These are phyloP conservation scores for Fistulina hepatica DNA, from an alignment of 1,284 basidiomycete genomes.

Conservation along the genomic window DNA sequence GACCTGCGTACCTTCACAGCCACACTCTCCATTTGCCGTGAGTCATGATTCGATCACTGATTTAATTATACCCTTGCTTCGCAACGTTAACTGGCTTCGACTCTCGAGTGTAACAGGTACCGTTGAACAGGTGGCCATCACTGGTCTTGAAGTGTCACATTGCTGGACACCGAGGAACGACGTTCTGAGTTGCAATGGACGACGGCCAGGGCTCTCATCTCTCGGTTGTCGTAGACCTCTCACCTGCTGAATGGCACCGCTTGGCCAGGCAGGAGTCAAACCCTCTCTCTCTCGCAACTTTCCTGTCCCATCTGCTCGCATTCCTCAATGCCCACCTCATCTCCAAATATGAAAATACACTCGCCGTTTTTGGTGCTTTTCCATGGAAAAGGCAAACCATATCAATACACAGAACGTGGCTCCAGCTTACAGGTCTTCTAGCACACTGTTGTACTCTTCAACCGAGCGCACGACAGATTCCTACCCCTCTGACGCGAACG, in stretches of 20 bases:
- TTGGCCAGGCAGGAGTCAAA: slow-evolving; percentile 38
- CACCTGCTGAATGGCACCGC: slow-evolving; percentile 72
- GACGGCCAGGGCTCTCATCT: slow-evolving; percentile 49
- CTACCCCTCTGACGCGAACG: slow-evolving; percentile 39
- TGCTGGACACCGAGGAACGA: too few species aligned
- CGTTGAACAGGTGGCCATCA: too few species aligned
- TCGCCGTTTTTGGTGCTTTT: slow-evolving; percentile 86
- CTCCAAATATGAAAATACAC: slow-evolving; percentile 80
- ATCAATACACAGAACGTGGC: too few species aligned
- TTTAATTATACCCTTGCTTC: too few species aligned
- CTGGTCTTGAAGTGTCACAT: too few species aligned
- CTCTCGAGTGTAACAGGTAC: too few species aligned
- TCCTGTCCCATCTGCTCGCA: slow-evolving; percentile 74
- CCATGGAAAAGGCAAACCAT: slow-evolving; percentile 75
- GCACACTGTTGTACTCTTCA: slow-evolving; percentile 2
- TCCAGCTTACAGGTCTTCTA: slow-evolving; percentile 11
- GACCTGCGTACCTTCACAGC: too few species aligned
- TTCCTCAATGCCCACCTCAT: slow-evolving; percentile 93
- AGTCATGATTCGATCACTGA: too few species aligned
- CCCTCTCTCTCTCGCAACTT: slow-evolving; percentile 51
- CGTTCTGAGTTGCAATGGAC: too few species aligned
- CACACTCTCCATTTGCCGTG: too few species aligned
- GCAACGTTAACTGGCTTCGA: too few species aligned
- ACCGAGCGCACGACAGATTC: not conserved
- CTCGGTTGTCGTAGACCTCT: slow-evolving; percentile 74